These are phyloP conservation scores for Osmanthus fragrans DNA, from an alignment of 257 asterid species.

Conservation along the genomic window DNA sequence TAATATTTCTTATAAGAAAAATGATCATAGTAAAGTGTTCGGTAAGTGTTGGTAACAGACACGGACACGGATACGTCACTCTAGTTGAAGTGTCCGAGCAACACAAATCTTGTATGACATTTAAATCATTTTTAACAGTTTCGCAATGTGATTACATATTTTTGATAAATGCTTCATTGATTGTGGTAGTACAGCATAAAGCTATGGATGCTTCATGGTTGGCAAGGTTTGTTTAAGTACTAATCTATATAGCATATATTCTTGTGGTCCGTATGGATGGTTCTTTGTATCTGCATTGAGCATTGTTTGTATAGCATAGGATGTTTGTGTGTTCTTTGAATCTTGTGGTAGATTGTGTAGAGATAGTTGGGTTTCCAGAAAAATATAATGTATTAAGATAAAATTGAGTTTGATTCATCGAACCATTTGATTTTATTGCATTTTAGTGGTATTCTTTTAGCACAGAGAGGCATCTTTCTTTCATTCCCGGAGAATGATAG, in stretches of 20 bases:
- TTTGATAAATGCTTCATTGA: no score
- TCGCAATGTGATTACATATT: neutral
- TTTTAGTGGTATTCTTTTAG: neutral
- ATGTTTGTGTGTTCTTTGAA: neutral
- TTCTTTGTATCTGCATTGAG: neutral
- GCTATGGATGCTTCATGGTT: neutral
- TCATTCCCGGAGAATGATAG: neutral
- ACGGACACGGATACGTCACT: no score
- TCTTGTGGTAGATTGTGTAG: neutral
- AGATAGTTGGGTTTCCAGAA: neutral
- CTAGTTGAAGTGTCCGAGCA: no score
- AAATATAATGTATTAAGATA: neutral
- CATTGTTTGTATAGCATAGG: neutral
- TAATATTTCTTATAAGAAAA: no score
- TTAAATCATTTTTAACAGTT: neutral
- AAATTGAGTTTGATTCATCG: neutral
- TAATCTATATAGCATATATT: neutral
- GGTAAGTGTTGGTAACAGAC: no score
- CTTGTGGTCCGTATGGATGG: neutral
- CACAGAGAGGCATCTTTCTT: neutral
- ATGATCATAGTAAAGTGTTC: no score
- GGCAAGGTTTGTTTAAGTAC: neutral
- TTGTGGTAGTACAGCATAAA: neutral
- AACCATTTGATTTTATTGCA: neutral
- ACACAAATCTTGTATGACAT: no score